phyloP scores from a whole-genome alignment of 345 rosid species.

The Reutealis trisperma region DNA sequence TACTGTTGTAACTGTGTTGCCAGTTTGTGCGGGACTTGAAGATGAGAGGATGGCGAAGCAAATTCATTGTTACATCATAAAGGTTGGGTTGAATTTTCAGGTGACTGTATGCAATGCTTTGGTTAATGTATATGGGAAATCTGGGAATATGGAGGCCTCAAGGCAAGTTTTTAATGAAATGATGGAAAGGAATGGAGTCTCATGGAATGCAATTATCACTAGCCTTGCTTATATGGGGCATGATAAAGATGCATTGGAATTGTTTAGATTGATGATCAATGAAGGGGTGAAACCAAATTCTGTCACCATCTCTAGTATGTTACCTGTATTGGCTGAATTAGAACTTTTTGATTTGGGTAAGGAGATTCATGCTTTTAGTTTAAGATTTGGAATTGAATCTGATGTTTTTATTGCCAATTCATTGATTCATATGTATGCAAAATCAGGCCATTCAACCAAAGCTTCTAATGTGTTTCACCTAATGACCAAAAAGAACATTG shows the following conservation, averaged over 20 bases:
- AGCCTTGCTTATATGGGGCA: conserved; percentile 34
- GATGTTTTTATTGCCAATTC: conserved; percentile 51
- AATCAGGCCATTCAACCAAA: conserved; percentile 35
- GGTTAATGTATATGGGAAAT: conserved; percentile 55
- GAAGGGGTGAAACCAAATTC: conserved; percentile 36
- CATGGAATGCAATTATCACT: conserved; percentile 42
- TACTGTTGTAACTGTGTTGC: conserved; percentile 36
- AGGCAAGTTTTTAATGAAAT: conserved; percentile 41
- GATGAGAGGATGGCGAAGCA: conserved; percentile 32
- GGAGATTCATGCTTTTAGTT: conserved; percentile 50
- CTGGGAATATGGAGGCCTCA: conserved; percentile 32
- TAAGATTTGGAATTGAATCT: conserved; percentile 37
- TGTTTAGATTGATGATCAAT: conserved; percentile 41
- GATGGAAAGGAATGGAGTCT: conserved; percentile 46
- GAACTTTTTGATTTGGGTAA: conserved; percentile 31
- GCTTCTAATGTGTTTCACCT: conserved; percentile 32
- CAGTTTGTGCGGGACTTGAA: conserved; percentile 14
- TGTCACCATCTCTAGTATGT: conserved; percentile 43
- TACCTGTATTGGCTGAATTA: conserved; percentile 45
- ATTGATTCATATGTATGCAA: conserved; percentile 56
- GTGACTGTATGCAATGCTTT: conserved; percentile 45
- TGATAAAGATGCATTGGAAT: conserved; percentile 36
- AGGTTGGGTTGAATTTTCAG: conserved; percentile 43
- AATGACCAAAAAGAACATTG: conserved; percentile 33
- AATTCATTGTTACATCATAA: conserved; percentile 42